Evolutionary conservation across 1,139 yeast species (phyloP), one percentile per base, ranked within the genome.

Genomic region (Suhomyces yuchorum): DNA sequence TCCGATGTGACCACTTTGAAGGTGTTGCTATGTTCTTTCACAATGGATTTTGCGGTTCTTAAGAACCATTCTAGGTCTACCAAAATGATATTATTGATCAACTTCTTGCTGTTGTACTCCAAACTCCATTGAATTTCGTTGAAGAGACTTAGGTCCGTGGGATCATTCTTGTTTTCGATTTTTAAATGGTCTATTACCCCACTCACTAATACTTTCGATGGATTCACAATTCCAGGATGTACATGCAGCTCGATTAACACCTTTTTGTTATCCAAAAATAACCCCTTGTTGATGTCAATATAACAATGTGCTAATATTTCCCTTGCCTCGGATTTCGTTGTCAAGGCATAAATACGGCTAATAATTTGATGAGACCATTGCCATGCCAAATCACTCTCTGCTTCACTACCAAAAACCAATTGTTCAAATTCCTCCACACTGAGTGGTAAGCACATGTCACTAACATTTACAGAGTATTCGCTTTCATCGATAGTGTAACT

Each of bases 241-340:
- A 22, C 26, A 5, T 26, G n/a, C 15, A 9, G n/a, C 12, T 38
- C 24, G 4, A 23, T 9, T n/a, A 38, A 18, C 3, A 11, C 24
- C 3, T 37, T 42, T 1, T 41, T 33, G 12, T 49, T 51, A 1
- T 59, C 54, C 1, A 68, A 53, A 28, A 77, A 59, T 6, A 53
- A 49, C 2, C 65, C 63, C 1, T 56, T 50, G 0, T 59, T 50
- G 1, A 70, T 52, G 54, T 78, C 67, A 17, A 82, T 54, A 53
- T 75, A 80, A 2, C 80, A 80, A 60, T 83, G 86, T 5, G 82
- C 75, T 44, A 81, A 62, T 4, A 85, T 60, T 58, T 86, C 92
- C 52, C 91, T 68, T 1, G 87, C 82, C 49, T 77, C 77, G 0
- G 87, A 82, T 8, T 62, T 63, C 4, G 65, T 56, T 14, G 81